These are phyloP conservation scores for Penicillium verrucosum DNA, from an alignment of 2,329 filamentous ascomycete genomes.

Conservation along the genomic window DNA sequence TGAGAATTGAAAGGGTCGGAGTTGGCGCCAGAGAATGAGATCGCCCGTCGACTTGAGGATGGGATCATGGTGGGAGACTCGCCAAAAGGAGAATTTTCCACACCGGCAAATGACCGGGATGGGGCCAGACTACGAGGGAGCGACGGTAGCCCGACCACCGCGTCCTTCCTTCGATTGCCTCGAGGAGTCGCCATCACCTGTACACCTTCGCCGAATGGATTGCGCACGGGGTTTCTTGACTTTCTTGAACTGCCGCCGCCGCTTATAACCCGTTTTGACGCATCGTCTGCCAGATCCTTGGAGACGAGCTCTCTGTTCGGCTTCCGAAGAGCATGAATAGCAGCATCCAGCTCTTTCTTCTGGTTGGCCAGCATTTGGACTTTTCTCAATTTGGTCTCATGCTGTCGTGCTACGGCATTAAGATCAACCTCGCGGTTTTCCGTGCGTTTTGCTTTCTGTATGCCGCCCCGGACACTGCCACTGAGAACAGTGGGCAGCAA, in stretches of 20 bases:
- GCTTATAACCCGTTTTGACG: slow-evolving; percentile 34
- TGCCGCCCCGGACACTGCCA: slow-evolving; percentile 41
- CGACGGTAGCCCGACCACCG: slow-evolving; percentile 25
- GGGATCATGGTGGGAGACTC: slow-evolving; percentile 33
- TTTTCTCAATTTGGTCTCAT: slow-evolving; percentile 47
- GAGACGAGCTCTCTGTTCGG: slow-evolving; percentile 48
- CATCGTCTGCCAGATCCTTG: slow-evolving; percentile 45
- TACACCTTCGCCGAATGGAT: slow-evolving; percentile 42
- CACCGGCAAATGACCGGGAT: slow-evolving; percentile 31
- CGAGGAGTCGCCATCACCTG: slow-evolving; percentile 51
- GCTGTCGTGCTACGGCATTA: slow-evolving; percentile 43
- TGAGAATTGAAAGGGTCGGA: slow-evolving; percentile 17
- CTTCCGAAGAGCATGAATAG: slow-evolving; percentile 47
- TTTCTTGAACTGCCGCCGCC: slow-evolving; percentile 36
- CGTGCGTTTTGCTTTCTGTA: slow-evolving; percentile 45
- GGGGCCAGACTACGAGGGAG: slow-evolving; percentile 24
- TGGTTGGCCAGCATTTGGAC: slow-evolving; percentile 46
- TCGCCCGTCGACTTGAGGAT: slow-evolving; percentile 31
- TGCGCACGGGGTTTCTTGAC: slow-evolving; percentile 42
- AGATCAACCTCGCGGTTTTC: slow-evolving; percentile 51
- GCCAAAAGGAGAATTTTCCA: slow-evolving; percentile 26
- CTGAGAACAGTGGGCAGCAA: slow-evolving; percentile 33
- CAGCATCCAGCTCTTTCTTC: slow-evolving; percentile 48
- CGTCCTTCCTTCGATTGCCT: slow-evolving; percentile 35
- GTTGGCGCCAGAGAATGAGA: slow-evolving; percentile 25